phyloP scores from a whole-genome alignment of 345 rosid genomes.

The Eucalyptus erythrocorys region DNA sequence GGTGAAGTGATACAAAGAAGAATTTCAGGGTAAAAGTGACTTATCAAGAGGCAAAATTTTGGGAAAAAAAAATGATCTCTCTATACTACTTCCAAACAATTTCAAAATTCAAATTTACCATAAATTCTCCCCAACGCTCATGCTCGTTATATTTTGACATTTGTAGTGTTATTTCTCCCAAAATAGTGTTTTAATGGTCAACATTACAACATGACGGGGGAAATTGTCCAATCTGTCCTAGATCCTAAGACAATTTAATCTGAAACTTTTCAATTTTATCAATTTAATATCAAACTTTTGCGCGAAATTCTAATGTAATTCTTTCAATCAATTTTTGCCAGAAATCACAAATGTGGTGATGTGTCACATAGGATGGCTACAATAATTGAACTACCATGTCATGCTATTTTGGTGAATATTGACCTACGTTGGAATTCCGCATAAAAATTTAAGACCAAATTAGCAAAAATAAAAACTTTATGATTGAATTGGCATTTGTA shows the following conservation, averaged over 20 bases:
- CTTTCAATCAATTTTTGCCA: neutral
- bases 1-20: neutral
- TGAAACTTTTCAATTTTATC: neutral
- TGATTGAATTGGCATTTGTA: neutral
- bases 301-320: neutral
- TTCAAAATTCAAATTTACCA: neutral
- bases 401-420: neutral
- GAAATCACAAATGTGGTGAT: accelerated
- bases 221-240: neutral
- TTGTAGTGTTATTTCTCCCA: neutral
- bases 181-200: neutral
- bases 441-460: neutral
- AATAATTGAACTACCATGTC: neutral
- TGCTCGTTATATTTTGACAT: neutral
- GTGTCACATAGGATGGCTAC: neutral
- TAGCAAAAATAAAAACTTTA: neutral
- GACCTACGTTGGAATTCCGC: neutral
- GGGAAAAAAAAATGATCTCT: neutral
- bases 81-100: neutral
- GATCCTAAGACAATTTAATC: accelerated
- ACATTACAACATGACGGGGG: neutral
- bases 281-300: neutral
- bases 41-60: neutral
- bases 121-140: neutral
- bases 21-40: neutral